A percentile compares a stretch with the other conserved stretches of the same genome.
These are phyloP conservation scores for Mangifera indica DNA, from an alignment of 345 rosid species.

Conservation along the genomic window DNA sequence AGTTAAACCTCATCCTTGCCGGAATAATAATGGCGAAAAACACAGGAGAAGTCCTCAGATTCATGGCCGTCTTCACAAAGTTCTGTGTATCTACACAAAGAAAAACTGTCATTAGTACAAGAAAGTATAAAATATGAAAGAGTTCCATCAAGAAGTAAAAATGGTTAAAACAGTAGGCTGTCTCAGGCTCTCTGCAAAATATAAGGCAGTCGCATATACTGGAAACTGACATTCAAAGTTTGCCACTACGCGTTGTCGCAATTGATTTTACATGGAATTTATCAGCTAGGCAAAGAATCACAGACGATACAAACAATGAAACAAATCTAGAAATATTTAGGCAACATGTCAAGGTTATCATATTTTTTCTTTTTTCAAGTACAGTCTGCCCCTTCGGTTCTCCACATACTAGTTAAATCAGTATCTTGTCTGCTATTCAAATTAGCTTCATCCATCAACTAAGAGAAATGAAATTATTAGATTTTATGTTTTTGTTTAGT, in stretches of 20 bases:
- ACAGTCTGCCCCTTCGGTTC: background rate
- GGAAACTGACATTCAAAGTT: no score
- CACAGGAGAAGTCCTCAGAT: slow-evolving; percentile 75
- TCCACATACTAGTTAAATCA: background rate
- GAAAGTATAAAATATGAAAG: background rate
- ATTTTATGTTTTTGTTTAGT: background rate
- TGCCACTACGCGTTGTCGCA: no score
- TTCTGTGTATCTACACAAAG: slow-evolving; percentile 54
- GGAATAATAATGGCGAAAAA: slow-evolving; percentile 66
- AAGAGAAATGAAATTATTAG: background rate
- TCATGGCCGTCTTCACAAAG: slow-evolving; percentile 70
- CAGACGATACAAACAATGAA: background rate
- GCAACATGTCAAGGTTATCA: no score
- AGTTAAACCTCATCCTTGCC: slow-evolving; percentile 51
- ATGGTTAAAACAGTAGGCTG: background rate
- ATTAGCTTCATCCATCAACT: no score
- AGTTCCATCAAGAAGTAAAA: background rate
- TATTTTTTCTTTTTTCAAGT: background rate
- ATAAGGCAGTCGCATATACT: background rate
- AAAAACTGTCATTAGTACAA: background rate
- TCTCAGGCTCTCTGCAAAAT: background rate
- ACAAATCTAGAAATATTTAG: background rate
- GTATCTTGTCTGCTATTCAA: no score
- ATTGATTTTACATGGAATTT: background rate
- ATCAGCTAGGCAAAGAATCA: background rate